A percentile compares a stretch with the other conserved stretches of the same genome.
Conservation (phyloP, 1,284 basidiomycete species). For the Fomitopsis pinicola region DNA sequence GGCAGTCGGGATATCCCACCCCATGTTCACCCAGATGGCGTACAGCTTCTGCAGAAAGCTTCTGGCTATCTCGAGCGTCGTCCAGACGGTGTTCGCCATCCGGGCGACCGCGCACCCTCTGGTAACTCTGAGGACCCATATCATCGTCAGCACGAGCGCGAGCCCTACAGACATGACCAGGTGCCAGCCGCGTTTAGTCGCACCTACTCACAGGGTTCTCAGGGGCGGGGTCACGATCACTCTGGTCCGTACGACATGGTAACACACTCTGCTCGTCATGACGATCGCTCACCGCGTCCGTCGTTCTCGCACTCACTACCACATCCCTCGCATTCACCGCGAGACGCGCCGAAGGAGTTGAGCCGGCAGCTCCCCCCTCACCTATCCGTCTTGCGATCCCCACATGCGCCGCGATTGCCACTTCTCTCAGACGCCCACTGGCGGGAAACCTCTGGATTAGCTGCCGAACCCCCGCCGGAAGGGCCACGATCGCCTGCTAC, state of each 20-base stretch:
- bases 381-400: slow-evolving; percentile 11
- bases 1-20: slow-evolving; percentile 41
- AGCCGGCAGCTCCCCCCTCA: slow-evolving; percentile 34
- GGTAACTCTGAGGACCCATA: slow-evolving; percentile 10
- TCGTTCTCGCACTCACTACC: slow-evolving; percentile 17
- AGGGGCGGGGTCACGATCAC: slow-evolving; percentile 14
- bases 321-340: slow-evolving; percentile 6
- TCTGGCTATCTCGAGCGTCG: slow-evolving; percentile 4
- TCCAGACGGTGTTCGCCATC: slow-evolving; percentile 15
- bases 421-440: not conserved
- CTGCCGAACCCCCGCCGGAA: slow-evolving; percentile 8
- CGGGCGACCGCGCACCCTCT: slow-evolving; percentile 21
- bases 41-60: slow-evolving; percentile 50
- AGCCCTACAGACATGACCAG: slow-evolving; percentile 15
- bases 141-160: slow-evolving; percentile 21
- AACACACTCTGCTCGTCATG: slow-evolving; percentile 1
- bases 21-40: slow-evolving; percentile 34
- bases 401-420: not conserved
- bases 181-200: slow-evolving; percentile 8
- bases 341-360: slow-evolving; percentile 17
- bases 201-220: slow-evolving; percentile 15
- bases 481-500: slow-evolving; percentile 10
- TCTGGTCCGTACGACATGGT: slow-evolving; percentile 11
- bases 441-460: not conserved
- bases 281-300: slow-evolving; percentile 19